Conservation (phyloP, 177 flowering plant species). For the Vitis hybrid region DNA sequence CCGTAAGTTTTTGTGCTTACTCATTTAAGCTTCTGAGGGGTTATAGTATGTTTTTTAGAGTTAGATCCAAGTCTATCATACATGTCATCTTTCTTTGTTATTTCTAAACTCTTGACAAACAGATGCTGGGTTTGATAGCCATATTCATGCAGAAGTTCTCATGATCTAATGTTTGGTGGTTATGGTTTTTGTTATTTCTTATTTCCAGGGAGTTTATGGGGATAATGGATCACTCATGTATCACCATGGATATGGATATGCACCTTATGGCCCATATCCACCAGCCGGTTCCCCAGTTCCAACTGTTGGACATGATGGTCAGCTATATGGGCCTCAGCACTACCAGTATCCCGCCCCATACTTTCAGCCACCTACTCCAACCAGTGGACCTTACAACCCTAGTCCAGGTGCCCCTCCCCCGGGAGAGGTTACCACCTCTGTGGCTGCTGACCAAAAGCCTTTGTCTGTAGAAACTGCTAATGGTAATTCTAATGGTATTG, state of each 20-base stretch:
- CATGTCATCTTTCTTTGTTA: no score
- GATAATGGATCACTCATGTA: conserved; percentile 47
- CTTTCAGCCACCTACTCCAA: conserved; percentile 39
- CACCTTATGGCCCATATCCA: conserved; percentile 50
- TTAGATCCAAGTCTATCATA: no score
- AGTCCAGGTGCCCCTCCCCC: conserved; percentile 22
- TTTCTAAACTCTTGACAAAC: no score
- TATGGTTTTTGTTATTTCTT: neutral
- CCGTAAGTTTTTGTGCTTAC: conserved; percentile 40
- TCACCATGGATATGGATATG: conserved; percentile 53
- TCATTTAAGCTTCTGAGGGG: neutral
- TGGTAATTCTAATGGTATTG: conserved; percentile 24
- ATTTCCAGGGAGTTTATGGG: conserved; percentile 47
- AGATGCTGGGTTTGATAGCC: no score
- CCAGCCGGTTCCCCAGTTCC: conserved; percentile 55
- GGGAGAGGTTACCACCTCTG: conserved; percentile 29
- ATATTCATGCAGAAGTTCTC: neutral
- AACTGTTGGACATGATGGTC: conserved; percentile 50
- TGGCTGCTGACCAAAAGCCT: conserved; percentile 37
- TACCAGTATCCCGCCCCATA: conserved; percentile 57
- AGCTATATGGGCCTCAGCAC: conserved; percentile 51
- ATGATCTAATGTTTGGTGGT: neutral
- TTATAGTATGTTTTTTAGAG: neutral
- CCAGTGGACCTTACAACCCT: conserved; percentile 31
- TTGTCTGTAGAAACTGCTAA: conserved; percentile 38